phyloP scores from a whole-genome alignment of 2,329 filamentous ascomycete species.

The Mycogone perniciosa region DNA sequence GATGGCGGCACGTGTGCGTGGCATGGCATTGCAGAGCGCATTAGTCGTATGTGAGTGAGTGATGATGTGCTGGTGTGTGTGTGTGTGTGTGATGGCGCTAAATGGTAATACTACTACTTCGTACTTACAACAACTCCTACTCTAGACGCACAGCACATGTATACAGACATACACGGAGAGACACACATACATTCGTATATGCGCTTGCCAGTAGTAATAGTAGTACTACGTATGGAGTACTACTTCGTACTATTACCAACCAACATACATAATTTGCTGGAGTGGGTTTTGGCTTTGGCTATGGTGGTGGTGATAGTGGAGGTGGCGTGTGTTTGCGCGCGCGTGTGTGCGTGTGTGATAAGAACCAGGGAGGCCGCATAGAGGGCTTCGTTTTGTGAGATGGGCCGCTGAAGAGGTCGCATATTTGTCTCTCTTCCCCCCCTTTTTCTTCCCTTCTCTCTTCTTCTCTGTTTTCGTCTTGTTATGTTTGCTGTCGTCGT shows the following conservation, averaged over 20 bases:
- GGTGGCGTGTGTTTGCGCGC: neutral
- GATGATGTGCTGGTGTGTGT: neutral
- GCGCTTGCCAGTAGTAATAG: too few species aligned
- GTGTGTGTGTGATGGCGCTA: conserved; percentile 4
- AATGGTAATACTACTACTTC: too few species aligned
- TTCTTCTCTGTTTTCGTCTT: neutral
- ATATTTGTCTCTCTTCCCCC: neutral
- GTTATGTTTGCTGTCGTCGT: neutral
- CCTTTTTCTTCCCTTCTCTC: neutral
- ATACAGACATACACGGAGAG: too few species aligned
- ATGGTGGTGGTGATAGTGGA: neutral
- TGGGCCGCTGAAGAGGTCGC: neutral
- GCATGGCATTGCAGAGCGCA: conserved; percentile 15
- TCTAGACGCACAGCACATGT: too few species aligned
- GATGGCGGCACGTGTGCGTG: conserved; percentile 16
- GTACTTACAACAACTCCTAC: too few species aligned
- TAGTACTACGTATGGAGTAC: too few species aligned
- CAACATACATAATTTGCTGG: too few species aligned
- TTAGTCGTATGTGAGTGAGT: conserved; percentile 14
- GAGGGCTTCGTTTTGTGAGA: neutral
- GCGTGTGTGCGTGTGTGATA: neutral
- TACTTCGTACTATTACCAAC: too few species aligned
- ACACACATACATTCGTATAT: too few species aligned
- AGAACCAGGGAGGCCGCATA: conserved; percentile 3
- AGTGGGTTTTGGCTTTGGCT: neutral